A percentile compares a stretch with the other conserved stretches of the same genome.
These are phyloP conservation scores for Serendipita sp. DNA, from an alignment of 768 basidiomycete species.

Conservation along the genomic window DNA sequence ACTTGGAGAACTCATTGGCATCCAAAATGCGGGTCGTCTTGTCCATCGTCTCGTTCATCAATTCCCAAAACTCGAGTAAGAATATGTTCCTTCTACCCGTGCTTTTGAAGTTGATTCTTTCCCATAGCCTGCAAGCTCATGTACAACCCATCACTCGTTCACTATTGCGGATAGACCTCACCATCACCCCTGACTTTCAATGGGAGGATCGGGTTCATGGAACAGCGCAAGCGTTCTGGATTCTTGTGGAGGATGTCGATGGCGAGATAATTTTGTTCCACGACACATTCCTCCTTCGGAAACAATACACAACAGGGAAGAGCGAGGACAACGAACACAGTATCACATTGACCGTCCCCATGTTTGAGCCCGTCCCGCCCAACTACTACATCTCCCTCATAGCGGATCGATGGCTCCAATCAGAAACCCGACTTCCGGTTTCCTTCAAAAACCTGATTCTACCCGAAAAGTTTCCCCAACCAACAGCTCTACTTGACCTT, in stretches of 20 bases:
- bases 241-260: constrained; percentile 92
- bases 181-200: constrained; percentile 92
- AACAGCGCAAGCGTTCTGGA: constrained; percentile 75
- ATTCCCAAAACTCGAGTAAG: constrained; percentile 84
- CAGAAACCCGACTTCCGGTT: constrained; percentile 86
- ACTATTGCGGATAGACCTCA: constrained; percentile 79
- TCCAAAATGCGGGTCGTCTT: constrained; percentile 82
- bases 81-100: background rate
- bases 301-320: constrained; percentile 47
- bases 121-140: constrained; percentile 70
- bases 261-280: constrained; percentile 94
- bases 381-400: constrained; percentile 95
- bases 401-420: constrained; percentile 91
- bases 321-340: constrained; percentile 69
- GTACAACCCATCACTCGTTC: constrained; percentile 94
- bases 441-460: constrained; percentile 97
- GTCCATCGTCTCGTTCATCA: constrained; percentile 88
- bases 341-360: constrained; percentile 86
- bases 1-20: constrained; percentile 86
- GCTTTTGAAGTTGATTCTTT: background rate
- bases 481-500: constrained; percentile 84
- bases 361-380: constrained; percentile 94
- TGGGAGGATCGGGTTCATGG: constrained; percentile 97
- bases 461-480: constrained; percentile 89
- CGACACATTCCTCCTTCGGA: constrained; percentile 80